Conservation (phyloP, 768 basidiomycete genomes). For the Hydnomerulius pinastri region DNA sequence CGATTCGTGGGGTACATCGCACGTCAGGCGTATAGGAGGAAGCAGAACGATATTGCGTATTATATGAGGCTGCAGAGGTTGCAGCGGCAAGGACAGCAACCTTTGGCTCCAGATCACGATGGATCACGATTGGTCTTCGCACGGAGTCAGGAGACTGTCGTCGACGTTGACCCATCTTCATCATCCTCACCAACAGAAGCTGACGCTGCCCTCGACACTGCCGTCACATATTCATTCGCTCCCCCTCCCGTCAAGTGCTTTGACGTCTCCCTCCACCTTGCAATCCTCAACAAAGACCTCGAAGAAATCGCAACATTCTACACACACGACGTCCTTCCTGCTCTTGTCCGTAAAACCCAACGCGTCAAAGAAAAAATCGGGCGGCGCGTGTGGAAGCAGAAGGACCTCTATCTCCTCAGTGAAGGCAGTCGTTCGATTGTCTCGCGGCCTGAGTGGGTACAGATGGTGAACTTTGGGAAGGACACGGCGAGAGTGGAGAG, state of each 20-base stretch:
- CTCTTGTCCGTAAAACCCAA: slow-evolving; percentile 53
- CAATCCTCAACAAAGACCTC: slow-evolving; percentile 56
- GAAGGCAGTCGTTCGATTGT: slow-evolving; percentile 35
- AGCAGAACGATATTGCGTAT: slow-evolving; percentile 47
- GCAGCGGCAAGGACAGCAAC: slow-evolving; percentile 23
- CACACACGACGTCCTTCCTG: slow-evolving; percentile 36
- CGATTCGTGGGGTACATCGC: slow-evolving; percentile 57
- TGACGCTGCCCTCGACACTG: slow-evolving; percentile 11
- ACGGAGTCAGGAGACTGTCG: background rate
- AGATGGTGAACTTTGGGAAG: slow-evolving; percentile 48
- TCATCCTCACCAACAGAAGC: background rate
- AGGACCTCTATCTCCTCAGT: slow-evolving; percentile 54
- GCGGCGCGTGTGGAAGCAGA: slow-evolving; percentile 68
- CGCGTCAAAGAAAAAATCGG: slow-evolving; percentile 77
- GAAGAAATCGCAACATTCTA: slow-evolving; percentile 49
- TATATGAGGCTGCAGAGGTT: slow-evolving; percentile 37
- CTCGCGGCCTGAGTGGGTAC: slow-evolving; percentile 48
- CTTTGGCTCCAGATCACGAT: slow-evolving; percentile 22
- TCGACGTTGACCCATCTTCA: background rate
- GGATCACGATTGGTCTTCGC: slow-evolving; percentile 7
- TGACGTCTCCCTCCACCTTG: slow-evolving; percentile 56
- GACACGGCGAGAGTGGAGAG: background rate
- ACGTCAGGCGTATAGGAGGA: slow-evolving; percentile 46
- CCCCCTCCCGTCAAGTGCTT: slow-evolving; percentile 36
- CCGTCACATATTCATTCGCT: slow-evolving; percentile 28